Base-by-base conservation (phyloP, 495 filamentous ascomycete genomes). In the Thozetella sp. region DNA sequence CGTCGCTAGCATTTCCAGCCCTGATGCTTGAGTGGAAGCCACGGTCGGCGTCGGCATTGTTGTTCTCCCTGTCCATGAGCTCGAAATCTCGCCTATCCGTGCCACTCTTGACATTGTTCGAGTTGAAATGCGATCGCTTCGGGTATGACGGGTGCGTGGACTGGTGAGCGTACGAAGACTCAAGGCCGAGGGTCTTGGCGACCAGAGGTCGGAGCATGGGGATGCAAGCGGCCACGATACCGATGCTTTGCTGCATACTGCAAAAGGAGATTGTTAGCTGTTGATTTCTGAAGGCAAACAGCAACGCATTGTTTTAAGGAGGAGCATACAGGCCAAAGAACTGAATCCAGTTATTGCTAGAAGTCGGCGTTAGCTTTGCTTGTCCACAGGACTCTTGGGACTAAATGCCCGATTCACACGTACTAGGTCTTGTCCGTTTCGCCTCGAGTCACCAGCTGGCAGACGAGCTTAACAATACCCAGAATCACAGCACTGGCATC, bases 201-300 rank as follows among this genome's bases (percentile, higher is more conserved):
- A 79, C 57, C 4, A 81, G 68, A 3, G 76, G 74, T 12, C 75
- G 70, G 17, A 80, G 66, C 4, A 74, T 72, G n/a, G 77, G 77
- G 3, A 78, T 63, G 62, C 76, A 81, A 19, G 75, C 81, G 23
- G 77, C 74, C 30, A 81, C 72, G 52, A 75, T 82, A 23, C 78
- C 78, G 37, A 72, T 75, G 53, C 71, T 79, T 24, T 75, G 76
- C 75, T 81, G 70, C 20, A 70, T 63, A 40, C 71, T 79, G 52
- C 54, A 64, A 25, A 26, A 9, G 12, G 12, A 57, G 15, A 37
- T 51, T 24, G 53, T 65, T 53, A 57, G 67, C 56, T n/a, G n/a
- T n/a, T n/a, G n/a, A n/a, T n/a, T n/a, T n/a, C n/a, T n/a, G n/a
- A n/a, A n/a, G n/a, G n/a, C n/a, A n/a, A n/a, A n/a, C n/a, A n/a